A percentile compares a stretch with the other conserved stretches of the same genome.
phyloP scores from a whole-genome alignment of 1,284 basidiomycete genomes.

The Wolfiporia cocos region DNA sequence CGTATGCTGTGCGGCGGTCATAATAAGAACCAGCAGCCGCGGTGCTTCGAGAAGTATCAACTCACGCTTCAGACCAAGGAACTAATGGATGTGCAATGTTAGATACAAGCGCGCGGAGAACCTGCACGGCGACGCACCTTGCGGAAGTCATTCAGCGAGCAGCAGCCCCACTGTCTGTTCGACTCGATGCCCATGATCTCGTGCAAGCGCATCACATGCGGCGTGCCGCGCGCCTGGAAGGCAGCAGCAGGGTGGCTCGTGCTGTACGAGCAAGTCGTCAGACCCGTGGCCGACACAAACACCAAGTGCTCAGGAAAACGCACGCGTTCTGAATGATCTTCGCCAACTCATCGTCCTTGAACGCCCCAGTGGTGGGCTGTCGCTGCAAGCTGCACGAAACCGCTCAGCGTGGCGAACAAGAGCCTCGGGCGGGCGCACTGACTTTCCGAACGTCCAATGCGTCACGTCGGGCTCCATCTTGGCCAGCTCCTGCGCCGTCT shows the following conservation, averaged over 20 bases:
- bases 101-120: neutral
- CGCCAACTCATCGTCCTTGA: slow-evolving; percentile 72
- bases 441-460: slow-evolving; percentile 68
- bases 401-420: neutral
- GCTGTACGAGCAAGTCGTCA: slow-evolving; percentile 27
- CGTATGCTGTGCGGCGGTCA: slow-evolving; percentile 33
- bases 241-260: slow-evolving; percentile 70
- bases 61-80: slow-evolving; percentile 69
- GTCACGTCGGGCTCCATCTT: slow-evolving; percentile 38
- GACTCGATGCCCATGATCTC: slow-evolving; percentile 82
- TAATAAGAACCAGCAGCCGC: too few species aligned
- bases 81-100: slow-evolving; percentile 29
- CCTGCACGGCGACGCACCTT: slow-evolving; percentile 33
- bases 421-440: slow-evolving; percentile 16
- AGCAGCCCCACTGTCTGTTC: slow-evolving; percentile 76
- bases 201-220: slow-evolving; percentile 66
- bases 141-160: slow-evolving; percentile 83
- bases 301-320: neutral
- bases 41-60: neutral
- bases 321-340: slow-evolving; percentile 64
- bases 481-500: slow-evolving; percentile 35
- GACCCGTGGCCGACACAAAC: neutral
- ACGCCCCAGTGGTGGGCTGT: slow-evolving; percentile 53
- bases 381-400: slow-evolving; percentile 46
- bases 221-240: slow-evolving; percentile 77